A percentile compares a stretch with the other conserved stretches of the same genome.
Evolutionary conservation across 202 grass and related monocot genomes (phyloP).

Genomic region (Schoenoplectus tabernaemontani): DNA sequence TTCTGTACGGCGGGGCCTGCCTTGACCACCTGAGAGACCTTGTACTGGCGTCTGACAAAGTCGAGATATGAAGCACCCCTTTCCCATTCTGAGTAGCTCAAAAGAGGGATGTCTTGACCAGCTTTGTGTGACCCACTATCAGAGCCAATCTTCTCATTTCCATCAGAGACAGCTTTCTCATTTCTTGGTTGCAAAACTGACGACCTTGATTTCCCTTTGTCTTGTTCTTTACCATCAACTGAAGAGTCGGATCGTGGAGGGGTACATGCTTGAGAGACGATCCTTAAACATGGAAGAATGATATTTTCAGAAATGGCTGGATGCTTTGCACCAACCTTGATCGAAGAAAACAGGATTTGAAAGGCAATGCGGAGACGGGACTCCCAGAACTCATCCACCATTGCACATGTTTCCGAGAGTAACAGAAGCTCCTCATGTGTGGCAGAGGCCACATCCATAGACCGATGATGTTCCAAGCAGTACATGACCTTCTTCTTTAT

Average conservation of each 20-base stretch:
- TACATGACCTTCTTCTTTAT: slow-evolving; percentile 98
- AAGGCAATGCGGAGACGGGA: slow-evolving; percentile 78
- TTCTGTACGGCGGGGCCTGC: slow-evolving; percentile 35
- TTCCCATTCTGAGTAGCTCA: slow-evolving; percentile 97
- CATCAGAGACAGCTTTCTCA: slow-evolving; percentile 48
- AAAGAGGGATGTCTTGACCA: slow-evolving; percentile 63
- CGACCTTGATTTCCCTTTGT: slow-evolving; percentile 53
- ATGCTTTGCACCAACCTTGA: slow-evolving; percentile 96
- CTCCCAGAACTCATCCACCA: slow-evolving; percentile 98
- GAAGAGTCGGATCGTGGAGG: slow-evolving; percentile 73
- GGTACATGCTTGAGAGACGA: slow-evolving; percentile 94
- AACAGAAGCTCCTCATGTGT: slow-evolving; percentile 85
- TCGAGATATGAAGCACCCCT: slow-evolving; percentile 91
- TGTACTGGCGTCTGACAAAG: slow-evolving; percentile 94
- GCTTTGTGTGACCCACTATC: slow-evolving; percentile 28
- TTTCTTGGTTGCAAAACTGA: slow-evolving; percentile 45
- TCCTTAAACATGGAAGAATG: slow-evolving; percentile 95
- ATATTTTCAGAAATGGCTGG: slow-evolving; percentile 98
- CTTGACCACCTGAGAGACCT: slow-evolving; percentile 71
- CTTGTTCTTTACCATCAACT: slow-evolving; percentile 54
- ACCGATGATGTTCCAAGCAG: slow-evolving; percentile 95
- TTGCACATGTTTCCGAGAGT: slow-evolving; percentile 77
- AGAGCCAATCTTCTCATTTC: slow-evolving; percentile 40
- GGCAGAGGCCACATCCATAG: slow-evolving; percentile 79
- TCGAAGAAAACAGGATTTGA: slow-evolving; percentile 89